Base-by-base conservation (phyloP, 2,329 filamentous ascomycete species). In the Fusarium tjaetaba region DNA sequence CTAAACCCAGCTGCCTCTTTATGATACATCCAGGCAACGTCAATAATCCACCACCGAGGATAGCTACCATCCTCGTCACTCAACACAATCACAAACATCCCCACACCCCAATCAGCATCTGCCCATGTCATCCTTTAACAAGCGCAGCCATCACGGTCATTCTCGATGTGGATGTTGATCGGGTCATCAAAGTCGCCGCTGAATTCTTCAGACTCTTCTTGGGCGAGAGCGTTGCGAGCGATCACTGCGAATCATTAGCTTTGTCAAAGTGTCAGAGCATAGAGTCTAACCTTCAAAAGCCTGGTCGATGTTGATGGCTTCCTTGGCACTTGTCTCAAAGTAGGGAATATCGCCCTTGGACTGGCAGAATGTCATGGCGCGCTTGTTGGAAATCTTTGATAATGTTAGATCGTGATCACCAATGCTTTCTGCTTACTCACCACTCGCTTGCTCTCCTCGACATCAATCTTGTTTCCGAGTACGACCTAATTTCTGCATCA, bases 281-380 rank as follows among this genome's bases (percentile, higher is more conserved):
- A 24, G 14, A 11, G 51, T 76, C 84, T 68, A 81, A 91, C 91
- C 90, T 83, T 94, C 91, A 77, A 91, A 91, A 32, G 89, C 89
- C 80, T 90, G 95, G 84, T 99, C 96, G 48, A 99, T 96, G 81
- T 99, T 99, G 85, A 98, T 93, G 69, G 96, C 96, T 84, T 99
- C 96, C 87, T 99, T 99, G 70, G 96, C 96, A 84, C 95, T 98
- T 24, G 96, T 99, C 90, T 99, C 96, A 80, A 99, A 99, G 85
- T 99, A 99, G 24, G 96, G 96, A 75, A 99, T 98, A 68, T 94
- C 94, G 53, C 96, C 96, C 85, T 98, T 98, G 65, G 94, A 97
- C 84, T 98, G 95, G 84, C 96, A 99, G 83, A 98, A 99, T 20
- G 96, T 95, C 90, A 96, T 95, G 68, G 96, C 96, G 73, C 96